A percentile compares a stretch with the other conserved stretches of the same genome.
These are phyloP conservation scores for Teratosphaeria pseudoeucalypti DNA, from an alignment of 2,329 filamentous ascomycete species.

Conservation along the genomic window DNA sequence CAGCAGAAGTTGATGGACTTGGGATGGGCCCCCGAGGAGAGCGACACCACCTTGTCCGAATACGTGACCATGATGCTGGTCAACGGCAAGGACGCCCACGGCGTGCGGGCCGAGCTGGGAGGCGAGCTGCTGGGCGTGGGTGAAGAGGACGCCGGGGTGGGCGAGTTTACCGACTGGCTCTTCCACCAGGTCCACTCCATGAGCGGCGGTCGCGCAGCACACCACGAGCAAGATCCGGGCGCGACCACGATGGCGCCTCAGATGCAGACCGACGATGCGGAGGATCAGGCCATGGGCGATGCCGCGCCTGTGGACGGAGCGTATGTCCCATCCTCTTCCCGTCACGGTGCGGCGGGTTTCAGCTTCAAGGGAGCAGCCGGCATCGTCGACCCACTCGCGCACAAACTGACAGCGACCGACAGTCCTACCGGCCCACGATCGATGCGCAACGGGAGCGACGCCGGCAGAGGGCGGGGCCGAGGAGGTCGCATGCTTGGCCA, in stretches of 20 bases:
- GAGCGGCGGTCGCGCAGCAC: conserved; percentile 1
- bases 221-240: not conserved
- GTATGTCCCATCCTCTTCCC: conserved; percentile 25
- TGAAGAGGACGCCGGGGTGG: conserved; percentile 71
- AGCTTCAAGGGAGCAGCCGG: not conserved
- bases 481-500: conserved; percentile 80
- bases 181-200: conserved; percentile 47
- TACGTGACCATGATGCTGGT: conserved; percentile 97
- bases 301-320: conserved; percentile 31
- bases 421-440: conserved; percentile 81
- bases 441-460: conserved; percentile 63
- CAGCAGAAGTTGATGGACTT: conserved; percentile 87
- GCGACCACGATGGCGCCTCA: conserved; percentile 1
- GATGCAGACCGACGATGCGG: not conserved
- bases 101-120: conserved; percentile 80
- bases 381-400: not conserved
- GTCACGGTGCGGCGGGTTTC: not conserved
- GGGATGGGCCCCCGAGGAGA: conserved; percentile 76
- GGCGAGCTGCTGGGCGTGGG: conserved; percentile 74
- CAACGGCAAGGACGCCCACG: conserved; percentile 84
- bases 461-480: conserved; percentile 40
- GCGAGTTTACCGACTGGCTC: conserved; percentile 84
- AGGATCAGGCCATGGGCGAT: conserved; percentile 67
- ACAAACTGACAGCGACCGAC: conserved; percentile 37
- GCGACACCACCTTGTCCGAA: conserved; percentile 77